Evolutionary conservation across 1,284 basidiomycete species (phyloP), one percentile per base, ranked within the genome.

Genomic region (Exsudoporus floridanus): DNA sequence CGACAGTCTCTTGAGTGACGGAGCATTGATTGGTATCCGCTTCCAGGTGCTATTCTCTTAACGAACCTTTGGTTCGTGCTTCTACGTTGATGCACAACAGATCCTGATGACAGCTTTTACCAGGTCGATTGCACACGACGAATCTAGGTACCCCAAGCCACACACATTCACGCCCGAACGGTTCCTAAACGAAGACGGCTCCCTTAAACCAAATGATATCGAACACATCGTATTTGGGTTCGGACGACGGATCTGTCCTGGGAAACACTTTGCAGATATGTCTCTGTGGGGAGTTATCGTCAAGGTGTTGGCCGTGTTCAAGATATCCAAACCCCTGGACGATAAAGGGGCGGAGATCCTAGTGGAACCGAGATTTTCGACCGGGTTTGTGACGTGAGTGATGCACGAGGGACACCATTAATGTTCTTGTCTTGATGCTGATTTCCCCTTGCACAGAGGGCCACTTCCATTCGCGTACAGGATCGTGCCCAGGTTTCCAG

Each of bases 281-380:
- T 54, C 60, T 3, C 7, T 63, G 7, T 62, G 60, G 62, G 12
- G 10, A 3, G 49, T 46, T 1, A 52, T 64, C 0, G 45, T 48
- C 34, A 54, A 49, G 12, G 49, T 62, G 4, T 35, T 63, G 33
- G 51, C 61, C 0, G 48, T 43, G 5, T 65, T 52, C 61, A 52
- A 34, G 39, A 54, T 55, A 31, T 41, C 38, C 49, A 52, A 35
- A 31, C 48, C 47, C 12, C 5, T 48, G 19, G 63, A 63, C 21
- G 41, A 49, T 12, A 36, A 63, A n/a, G 61, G 61, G 9, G 21
- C 34, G 4, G 64, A 66, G 9, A 52, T 68, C 3, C 23, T 30
- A 0, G 42, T 63, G 8, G 49, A 63, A 38, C 46, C 47, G 1
- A 62, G 40, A 12, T 60, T 59, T 27, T 41, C 51, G 2, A 41